Percentiles rank a stretch among this genome's conserved stretches.
These are phyloP conservation scores for Solanum habrochaites DNA, from an alignment of 257 asterid genomes.

Conservation along the genomic window DNA sequence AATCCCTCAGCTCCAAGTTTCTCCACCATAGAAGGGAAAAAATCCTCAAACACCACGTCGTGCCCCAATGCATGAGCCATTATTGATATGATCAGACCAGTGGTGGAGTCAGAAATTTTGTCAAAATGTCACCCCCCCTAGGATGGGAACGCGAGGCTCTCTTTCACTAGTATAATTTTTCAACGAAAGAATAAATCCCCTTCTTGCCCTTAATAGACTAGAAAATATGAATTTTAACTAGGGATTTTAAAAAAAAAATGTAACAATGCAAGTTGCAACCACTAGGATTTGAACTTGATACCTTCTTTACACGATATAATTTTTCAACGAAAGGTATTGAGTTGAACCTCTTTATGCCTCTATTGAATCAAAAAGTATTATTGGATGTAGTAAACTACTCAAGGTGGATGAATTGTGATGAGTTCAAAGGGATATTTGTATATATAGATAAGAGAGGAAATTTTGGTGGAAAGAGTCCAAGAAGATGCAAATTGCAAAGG, in stretches of 20 bases:
- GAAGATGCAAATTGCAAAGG: not conserved
- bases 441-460: not conserved
- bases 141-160: not conserved
- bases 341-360: not conserved
- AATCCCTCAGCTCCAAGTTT: constrained; percentile 60
- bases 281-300: not conserved
- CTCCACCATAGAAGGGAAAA: constrained; percentile 68
- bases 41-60: constrained; percentile 42
- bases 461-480: constrained; percentile 15
- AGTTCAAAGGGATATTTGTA: not conserved
- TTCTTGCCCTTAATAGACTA: not conserved
- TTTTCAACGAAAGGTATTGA: not conserved
- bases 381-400: not conserved
- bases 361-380: not conserved
- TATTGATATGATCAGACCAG: not conserved
- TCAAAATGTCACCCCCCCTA: too few relatives aligned
- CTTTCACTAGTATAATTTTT: not conserved
- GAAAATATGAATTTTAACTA: not conserved
- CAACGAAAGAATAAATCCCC: not conserved
- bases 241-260: not conserved
- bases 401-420: not conserved
- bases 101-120: not conserved
- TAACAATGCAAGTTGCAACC: not conserved
- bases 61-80: not conserved
- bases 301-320: not conserved